Percentiles rank a stretch among this genome's conserved stretches.
Conservation (phyloP, 148 eudicot species). For the Fagopyrum homotropicum region DNA sequence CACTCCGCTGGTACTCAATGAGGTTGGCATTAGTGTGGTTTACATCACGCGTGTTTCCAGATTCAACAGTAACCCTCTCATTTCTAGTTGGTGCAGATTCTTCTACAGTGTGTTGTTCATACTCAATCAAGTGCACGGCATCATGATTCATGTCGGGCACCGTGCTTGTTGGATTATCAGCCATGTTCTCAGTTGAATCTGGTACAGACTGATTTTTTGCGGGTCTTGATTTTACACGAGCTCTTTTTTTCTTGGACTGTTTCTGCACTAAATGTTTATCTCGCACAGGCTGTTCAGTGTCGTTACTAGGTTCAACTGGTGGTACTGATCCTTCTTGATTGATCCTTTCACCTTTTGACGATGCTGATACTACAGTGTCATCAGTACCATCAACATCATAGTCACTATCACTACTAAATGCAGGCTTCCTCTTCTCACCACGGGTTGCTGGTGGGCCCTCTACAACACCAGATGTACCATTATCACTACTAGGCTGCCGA, state of each 20-base stretch:
- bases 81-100: slow-evolving; percentile 23
- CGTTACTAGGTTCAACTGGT: slow-evolving; percentile 20
- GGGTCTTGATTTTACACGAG: slow-evolving; percentile 25
- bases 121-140: not conserved
- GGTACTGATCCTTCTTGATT: slow-evolving; percentile 31
- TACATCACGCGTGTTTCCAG: slow-evolving; percentile 22
- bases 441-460: slow-evolving; percentile 36
- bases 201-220: slow-evolving; percentile 21
- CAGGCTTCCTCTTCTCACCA: slow-evolving; percentile 53
- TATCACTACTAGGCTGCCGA: slow-evolving; percentile 62
- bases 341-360: slow-evolving; percentile 57
- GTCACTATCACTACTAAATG: slow-evolving; percentile 64
- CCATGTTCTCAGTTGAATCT: not conserved
- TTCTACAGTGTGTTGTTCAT: not conserved
- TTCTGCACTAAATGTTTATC: slow-evolving; percentile 25
- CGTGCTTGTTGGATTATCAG: slow-evolving; percentile 1
- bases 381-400: slow-evolving; percentile 79
- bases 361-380: slow-evolving; percentile 56
- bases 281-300: slow-evolving; percentile 12
- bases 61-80: slow-evolving; percentile 28
- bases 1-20: slow-evolving; percentile 19
- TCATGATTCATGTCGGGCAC: slow-evolving; percentile 10
- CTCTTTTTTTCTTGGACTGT: slow-evolving; percentile 33
- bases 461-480: slow-evolving; percentile 57
- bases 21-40: slow-evolving; percentile 28